These are phyloP conservation scores for Colletotrichum chrysophilum DNA, from an alignment of 2,329 filamentous ascomycete species.

Conservation along the genomic window DNA sequence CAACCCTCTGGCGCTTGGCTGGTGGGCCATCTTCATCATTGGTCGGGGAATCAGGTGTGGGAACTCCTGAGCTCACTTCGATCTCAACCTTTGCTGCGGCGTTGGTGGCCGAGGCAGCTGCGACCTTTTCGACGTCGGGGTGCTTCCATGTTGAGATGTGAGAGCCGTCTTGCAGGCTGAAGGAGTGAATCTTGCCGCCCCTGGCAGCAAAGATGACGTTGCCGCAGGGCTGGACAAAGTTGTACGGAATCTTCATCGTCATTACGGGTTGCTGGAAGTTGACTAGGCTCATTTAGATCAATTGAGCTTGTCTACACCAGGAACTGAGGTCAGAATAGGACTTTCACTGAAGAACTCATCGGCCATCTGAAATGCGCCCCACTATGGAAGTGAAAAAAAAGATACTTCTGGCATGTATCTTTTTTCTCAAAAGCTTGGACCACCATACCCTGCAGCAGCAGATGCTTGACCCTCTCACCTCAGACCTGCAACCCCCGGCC, in stretches of 20 bases:
- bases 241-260: constrained; percentile 65
- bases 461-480: neutral
- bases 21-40: constrained; percentile 37
- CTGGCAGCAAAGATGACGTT: constrained; percentile 74
- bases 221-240: constrained; percentile 61
- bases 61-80: constrained; percentile 27
- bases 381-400: constrained; percentile 31
- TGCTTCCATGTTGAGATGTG: constrained; percentile 68
- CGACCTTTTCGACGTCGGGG: constrained; percentile 41
- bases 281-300: neutral
- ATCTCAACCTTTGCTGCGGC: constrained; percentile 30
- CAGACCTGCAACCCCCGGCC: neutral
- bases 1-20: constrained; percentile 47
- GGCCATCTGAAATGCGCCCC: neutral
- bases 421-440: constrained; percentile 5
- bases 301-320: neutral
- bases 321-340: neutral
- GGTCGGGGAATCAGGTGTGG: neutral
- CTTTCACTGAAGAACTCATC: constrained; percentile 11
- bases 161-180: constrained; percentile 62
- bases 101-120: constrained; percentile 24
- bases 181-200: constrained; percentile 73
- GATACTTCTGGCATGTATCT: constrained; percentile 39
- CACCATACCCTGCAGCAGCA: neutral
- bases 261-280: neutral